These are phyloP conservation scores for Dactylellina cionopaga DNA, from an alignment of 2,329 filamentous ascomycete genomes.

Conservation along the genomic window DNA sequence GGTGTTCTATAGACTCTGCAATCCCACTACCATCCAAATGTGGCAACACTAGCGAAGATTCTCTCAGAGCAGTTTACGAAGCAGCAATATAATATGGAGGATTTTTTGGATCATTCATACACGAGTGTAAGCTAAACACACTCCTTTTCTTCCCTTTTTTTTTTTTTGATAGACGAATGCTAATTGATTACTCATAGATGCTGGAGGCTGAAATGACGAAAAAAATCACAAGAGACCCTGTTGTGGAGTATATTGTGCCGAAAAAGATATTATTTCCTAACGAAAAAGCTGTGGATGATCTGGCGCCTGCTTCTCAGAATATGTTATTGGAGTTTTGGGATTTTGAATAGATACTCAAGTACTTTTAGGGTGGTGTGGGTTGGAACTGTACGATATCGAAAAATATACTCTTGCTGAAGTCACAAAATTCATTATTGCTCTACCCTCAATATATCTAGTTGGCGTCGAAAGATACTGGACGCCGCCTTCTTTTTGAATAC, in stretches of 20 bases:
- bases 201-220: slow-evolving; percentile 85
- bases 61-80: slow-evolving; percentile 98
- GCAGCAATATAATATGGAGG: slow-evolving; percentile 91
- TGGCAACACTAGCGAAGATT: slow-evolving; percentile 91
- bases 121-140: slow-evolving; percentile 75
- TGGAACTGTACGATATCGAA: slow-evolving; percentile 15
- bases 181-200: slow-evolving; percentile 68
- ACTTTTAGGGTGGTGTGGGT: background rate
- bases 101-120: slow-evolving; percentile 96
- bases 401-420: too few species aligned
- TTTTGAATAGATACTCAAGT: slow-evolving; percentile 25
- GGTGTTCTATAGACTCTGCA: slow-evolving; percentile 70
- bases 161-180: slow-evolving; percentile 39
- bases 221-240: slow-evolving; percentile 83
- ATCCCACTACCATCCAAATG: slow-evolving; percentile 95
- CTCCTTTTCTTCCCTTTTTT: background rate
- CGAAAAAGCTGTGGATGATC: slow-evolving; percentile 9
- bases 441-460: too few species aligned
- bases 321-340: slow-evolving; percentile 48
- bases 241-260: slow-evolving; percentile 93
- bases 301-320: background rate
- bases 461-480: too few species aligned
- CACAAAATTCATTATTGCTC: too few species aligned
- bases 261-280: slow-evolving; percentile 74
- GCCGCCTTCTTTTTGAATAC: too few species aligned